Evolutionary conservation across 768 basidiomycete genomes (phyloP).

Genomic region (Mycena chlorophos): DNA sequence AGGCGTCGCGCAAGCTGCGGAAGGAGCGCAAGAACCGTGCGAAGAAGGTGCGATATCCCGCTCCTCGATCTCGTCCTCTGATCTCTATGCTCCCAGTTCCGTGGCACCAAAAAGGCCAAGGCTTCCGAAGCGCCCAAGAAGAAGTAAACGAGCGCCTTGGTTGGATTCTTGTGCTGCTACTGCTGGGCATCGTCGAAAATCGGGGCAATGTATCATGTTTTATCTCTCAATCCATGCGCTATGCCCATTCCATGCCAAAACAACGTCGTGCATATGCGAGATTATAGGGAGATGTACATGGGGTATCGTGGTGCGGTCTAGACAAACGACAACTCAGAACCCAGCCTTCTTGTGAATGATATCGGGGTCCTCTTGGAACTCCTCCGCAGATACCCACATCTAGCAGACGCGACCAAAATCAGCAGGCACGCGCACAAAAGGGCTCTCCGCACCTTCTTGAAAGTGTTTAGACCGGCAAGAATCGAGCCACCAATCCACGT

Average conservation of each 20-base stretch:
- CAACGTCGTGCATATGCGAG: constrained; percentile 28
- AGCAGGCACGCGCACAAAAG: constrained; percentile 16
- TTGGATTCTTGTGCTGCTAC: constrained; percentile 21
- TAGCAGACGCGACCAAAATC: constrained; percentile 32
- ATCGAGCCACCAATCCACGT: constrained; percentile 98
- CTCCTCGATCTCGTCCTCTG: constrained; percentile 15
- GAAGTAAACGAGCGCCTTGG: constrained; percentile 60
- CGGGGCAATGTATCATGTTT: constrained; percentile 31
- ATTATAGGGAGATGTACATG: constrained; percentile 25
- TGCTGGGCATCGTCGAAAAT: constrained; percentile 33
- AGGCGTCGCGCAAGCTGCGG: constrained; percentile 93
- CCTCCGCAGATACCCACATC: constrained; percentile 99
- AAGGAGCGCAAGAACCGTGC: constrained; percentile 99
- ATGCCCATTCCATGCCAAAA: constrained; percentile 32
- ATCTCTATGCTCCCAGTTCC: constrained; percentile 55
- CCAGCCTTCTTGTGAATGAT: constrained; percentile 96
- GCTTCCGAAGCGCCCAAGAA: constrained; percentile 90
- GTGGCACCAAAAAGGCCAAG: constrained; percentile 95
- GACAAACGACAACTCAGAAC: constrained; percentile 46
- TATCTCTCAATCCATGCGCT: constrained; percentile 42
- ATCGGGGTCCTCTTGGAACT: constrained; percentile 98
- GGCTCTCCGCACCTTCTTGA: constrained; percentile 89
- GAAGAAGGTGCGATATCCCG: constrained; percentile 75
- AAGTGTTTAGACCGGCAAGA: constrained; percentile 91
- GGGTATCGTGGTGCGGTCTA: constrained; percentile 31